Conservation (phyloP, 176 grass and related monocot genomes). For the Secale cereale region DNA sequence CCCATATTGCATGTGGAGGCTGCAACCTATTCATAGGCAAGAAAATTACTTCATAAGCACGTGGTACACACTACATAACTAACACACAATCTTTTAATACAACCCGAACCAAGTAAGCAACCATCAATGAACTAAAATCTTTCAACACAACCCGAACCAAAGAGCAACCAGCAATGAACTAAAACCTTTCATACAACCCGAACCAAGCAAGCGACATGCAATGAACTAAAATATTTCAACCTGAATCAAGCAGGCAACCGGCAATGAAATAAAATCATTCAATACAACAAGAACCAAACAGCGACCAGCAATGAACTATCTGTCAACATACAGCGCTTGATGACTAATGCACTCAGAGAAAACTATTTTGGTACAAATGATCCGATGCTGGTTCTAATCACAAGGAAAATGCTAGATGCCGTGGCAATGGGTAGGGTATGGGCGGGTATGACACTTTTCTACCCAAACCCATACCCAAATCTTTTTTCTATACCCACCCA, state of each 20-base stretch:
- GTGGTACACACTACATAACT: background rate
- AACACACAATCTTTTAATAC: slow-evolving; percentile 2
- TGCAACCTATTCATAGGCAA: background rate
- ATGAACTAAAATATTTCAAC: background rate
- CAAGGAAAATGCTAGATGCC: background rate
- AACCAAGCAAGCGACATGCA: background rate
- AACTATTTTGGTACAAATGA: background rate
- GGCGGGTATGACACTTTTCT: too few relatives aligned
- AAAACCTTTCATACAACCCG: background rate
- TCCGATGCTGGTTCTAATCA: background rate
- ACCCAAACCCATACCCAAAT: too few relatives aligned
- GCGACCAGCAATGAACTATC: background rate
- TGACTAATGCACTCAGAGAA: background rate
- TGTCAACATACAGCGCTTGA: background rate
- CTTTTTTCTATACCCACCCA: too few relatives aligned
- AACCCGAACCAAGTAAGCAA: background rate
- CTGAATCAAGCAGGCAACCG: background rate
- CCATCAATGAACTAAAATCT: background rate
- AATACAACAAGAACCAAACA: background rate
- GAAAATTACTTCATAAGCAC: background rate
- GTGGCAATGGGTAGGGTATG: too few relatives aligned
- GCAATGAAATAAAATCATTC: background rate
- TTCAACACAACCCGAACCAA: background rate
- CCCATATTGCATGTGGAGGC: background rate
- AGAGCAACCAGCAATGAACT: background rate